Conservation (phyloP, 2,329 filamentous ascomycete species). For the Colletotrichum tropicicola region DNA sequence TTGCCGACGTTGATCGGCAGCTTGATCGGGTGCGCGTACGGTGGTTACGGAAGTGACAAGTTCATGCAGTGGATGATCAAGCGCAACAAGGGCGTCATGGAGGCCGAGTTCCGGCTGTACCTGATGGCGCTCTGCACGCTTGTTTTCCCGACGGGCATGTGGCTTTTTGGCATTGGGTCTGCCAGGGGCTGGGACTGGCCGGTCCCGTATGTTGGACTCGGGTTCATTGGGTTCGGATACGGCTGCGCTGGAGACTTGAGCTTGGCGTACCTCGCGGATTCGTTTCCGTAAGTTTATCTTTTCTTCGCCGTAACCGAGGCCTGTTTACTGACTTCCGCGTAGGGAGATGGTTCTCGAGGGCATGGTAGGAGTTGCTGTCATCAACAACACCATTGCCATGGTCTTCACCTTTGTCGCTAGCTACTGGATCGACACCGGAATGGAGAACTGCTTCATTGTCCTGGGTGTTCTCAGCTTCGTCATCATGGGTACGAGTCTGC, state of each 20-base stretch:
- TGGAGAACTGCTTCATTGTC: conserved; percentile 59
- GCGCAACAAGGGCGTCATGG: conserved; percentile 61
- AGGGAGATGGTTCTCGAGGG: conserved; percentile 63
- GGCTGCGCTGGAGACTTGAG: conserved; percentile 66
- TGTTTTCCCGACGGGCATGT: conserved; percentile 59
- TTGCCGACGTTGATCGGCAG: conserved; percentile 64
- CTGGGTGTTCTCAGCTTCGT: conserved; percentile 60
- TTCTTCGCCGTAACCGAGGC: rapidly evolving
- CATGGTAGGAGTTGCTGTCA: conserved; percentile 66
- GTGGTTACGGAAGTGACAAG: conserved; percentile 64
- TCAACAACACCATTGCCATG: conserved; percentile 64
- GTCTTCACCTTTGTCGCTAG: conserved; percentile 62
- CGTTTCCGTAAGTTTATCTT: conserved; percentile 48
- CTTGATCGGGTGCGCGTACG: conserved; percentile 64
- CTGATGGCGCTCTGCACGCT: conserved; percentile 58
- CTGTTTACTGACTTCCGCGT: not conserved
- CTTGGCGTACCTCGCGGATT: conserved; percentile 64
- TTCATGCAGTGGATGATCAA: conserved; percentile 65
- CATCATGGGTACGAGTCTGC: conserved; percentile 58
- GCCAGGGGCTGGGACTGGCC: conserved; percentile 61
- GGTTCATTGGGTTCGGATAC: conserved; percentile 67
- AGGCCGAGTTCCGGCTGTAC: conserved; percentile 63
- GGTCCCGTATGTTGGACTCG: conserved; percentile 62
- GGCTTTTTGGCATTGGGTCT: conserved; percentile 62
- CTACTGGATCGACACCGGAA: conserved; percentile 57